Conservation (phyloP, 768 basidiomycete genomes). For the Phylloporus arenicola region DNA sequence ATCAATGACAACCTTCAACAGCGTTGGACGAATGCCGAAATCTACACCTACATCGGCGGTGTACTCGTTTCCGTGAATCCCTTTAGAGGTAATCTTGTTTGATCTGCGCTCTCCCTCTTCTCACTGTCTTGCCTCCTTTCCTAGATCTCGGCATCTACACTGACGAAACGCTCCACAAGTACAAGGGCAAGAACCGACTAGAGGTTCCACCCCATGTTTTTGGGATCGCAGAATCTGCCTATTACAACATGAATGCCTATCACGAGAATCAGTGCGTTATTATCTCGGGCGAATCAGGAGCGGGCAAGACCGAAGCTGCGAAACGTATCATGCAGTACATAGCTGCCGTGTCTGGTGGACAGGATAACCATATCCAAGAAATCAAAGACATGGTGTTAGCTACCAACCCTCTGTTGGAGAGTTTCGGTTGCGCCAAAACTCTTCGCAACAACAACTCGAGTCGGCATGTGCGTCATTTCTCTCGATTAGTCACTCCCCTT, state of each 20-base stretch:
- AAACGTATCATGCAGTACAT: slow-evolving; percentile 99
- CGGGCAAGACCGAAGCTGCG: slow-evolving; percentile 98
- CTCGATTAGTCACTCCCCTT: neutral
- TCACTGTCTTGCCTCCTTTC: slow-evolving; percentile 5
- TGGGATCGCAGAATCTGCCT: slow-evolving; percentile 91
- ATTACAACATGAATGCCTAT: slow-evolving; percentile 99
- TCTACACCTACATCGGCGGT: slow-evolving; percentile 98
- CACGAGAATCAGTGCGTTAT: slow-evolving; percentile 99
- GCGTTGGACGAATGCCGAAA: slow-evolving; percentile 91
- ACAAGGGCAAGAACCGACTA: slow-evolving; percentile 95
- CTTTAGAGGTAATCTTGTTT: slow-evolving; percentile 66
- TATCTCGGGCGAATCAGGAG: slow-evolving; percentile 98
- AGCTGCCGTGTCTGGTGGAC: slow-evolving; percentile 88
- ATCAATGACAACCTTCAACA: slow-evolving; percentile 98
- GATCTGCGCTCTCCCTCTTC: neutral
- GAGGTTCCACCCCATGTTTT: slow-evolving; percentile 99
- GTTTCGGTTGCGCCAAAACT: slow-evolving; percentile 98
- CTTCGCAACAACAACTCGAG: slow-evolving; percentile 98
- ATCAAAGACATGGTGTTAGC: slow-evolving; percentile 99
- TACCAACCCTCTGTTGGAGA: slow-evolving; percentile 94
- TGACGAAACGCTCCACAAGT: slow-evolving; percentile 77
- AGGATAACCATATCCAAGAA: slow-evolving; percentile 88
- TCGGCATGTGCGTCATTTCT: slow-evolving; percentile 74
- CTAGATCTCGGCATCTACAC: slow-evolving; percentile 96
- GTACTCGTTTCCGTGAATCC: slow-evolving; percentile 99